Percentiles rank a stretch among this genome's conserved stretches.
Conservation (phyloP, 352 stramenopile genomes). For the Phytophthora pistaciae region DNA sequence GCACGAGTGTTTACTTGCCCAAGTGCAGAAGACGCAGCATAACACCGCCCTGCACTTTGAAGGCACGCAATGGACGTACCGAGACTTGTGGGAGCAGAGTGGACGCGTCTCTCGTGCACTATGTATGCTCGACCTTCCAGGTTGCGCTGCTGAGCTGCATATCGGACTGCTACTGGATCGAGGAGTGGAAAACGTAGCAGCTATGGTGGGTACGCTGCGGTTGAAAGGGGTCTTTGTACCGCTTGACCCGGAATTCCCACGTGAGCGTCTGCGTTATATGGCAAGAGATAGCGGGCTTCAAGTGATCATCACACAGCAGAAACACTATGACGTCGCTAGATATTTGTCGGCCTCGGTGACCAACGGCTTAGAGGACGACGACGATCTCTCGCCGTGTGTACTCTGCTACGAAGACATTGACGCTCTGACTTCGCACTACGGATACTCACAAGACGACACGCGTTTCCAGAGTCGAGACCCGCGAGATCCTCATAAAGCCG, state of each 20-base stretch:
- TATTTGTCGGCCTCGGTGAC: constrained; percentile 19
- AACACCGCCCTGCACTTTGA: constrained; percentile 52
- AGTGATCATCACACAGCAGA: constrained; percentile 50
- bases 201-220: constrained; percentile 53
- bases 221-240: constrained; percentile 51
- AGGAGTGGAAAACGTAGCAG: constrained; percentile 50
- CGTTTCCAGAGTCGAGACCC: neutral
- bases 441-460: neutral
- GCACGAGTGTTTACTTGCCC: constrained; percentile 42
- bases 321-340: constrained; percentile 30
- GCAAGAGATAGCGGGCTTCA: constrained; percentile 47
- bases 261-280: constrained; percentile 60
- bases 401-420: constrained; percentile 48
- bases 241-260: constrained; percentile 57
- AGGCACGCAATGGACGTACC: constrained; percentile 48
- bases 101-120: constrained; percentile 32
- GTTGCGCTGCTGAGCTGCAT: constrained; percentile 20
- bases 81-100: constrained; percentile 44
- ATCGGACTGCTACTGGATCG: constrained; percentile 57
- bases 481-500: constrained; percentile 15
- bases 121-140: constrained; percentile 14
- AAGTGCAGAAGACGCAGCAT: constrained; percentile 42
- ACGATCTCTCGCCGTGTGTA: constrained; percentile 18
- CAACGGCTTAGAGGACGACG: neutral
- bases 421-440: neutral